Conservation (phyloP, 768 basidiomycete species). For the Tricholoma bakamatsutake region DNA sequence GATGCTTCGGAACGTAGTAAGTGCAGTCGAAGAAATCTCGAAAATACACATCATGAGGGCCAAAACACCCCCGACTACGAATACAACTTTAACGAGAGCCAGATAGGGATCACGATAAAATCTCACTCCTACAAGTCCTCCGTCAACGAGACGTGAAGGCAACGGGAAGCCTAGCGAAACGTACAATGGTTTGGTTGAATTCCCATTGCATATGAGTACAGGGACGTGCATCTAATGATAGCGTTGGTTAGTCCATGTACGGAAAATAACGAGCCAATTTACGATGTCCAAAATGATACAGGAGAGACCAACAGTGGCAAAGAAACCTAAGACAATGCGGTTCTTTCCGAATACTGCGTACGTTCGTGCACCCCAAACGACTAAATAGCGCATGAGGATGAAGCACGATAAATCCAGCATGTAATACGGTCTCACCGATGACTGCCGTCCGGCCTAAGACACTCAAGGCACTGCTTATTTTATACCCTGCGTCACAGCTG, state of each 20-base stretch:
- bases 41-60: conserved; percentile 24
- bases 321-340: conserved; percentile 15
- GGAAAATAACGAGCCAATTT: background rate
- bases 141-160: background rate
- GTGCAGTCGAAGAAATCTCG: conserved; percentile 18
- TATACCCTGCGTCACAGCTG: conserved; percentile 24
- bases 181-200: conserved; percentile 12
- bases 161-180: background rate
- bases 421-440: conserved; percentile 14
- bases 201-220: conserved; percentile 18
- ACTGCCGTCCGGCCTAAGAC: conserved; percentile 24
- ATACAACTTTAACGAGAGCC: background rate
- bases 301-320: conserved; percentile 16
- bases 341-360: conserved; percentile 22
- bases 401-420: background rate
- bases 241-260: background rate
- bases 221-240: conserved; percentile 18
- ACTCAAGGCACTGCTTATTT: conserved; percentile 22
- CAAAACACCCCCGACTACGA: conserved; percentile 18
- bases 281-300: conserved; percentile 22
- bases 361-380: conserved; percentile 11
- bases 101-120: background rate
- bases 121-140: background rate
- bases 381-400: background rate
- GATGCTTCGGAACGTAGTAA: conserved; percentile 20